Percentiles rank a stretch among this genome's conserved stretches.
Conservation (phyloP, 164 flowering plant species). For the Nymphaea colorata region DNA sequence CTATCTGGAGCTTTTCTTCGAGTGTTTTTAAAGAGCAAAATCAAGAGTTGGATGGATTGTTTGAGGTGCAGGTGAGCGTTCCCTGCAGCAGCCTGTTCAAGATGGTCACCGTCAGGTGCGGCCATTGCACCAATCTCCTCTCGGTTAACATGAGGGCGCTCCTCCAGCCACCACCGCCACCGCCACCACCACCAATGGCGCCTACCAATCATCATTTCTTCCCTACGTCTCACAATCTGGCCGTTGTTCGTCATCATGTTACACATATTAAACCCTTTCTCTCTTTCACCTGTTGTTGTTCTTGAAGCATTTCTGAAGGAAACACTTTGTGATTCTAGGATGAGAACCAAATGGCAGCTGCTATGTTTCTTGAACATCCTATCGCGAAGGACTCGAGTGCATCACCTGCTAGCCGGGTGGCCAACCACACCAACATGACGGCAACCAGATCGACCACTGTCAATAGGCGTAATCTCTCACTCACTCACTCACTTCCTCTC, state of each 20-base stretch:
- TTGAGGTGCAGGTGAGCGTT: conserved; percentile 64
- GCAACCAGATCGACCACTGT: background rate
- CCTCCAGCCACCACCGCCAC: conserved; percentile 34
- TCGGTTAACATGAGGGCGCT: conserved; percentile 85
- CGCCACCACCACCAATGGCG: conserved; percentile 47
- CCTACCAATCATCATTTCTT: conserved; percentile 29
- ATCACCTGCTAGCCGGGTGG: background rate
- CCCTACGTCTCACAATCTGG: conserved; percentile 13
- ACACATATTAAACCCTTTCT: background rate
- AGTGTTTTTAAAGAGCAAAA: background rate
- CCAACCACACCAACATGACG: background rate
- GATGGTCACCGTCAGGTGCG: conserved; percentile 96
- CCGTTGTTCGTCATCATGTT: no score
- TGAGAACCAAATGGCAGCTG: background rate
- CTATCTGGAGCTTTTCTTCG: no score
- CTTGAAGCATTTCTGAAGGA: background rate
- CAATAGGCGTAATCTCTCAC: background rate
- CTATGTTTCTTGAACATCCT: background rate
- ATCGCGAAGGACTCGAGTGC: background rate
- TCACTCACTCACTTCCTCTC: background rate
- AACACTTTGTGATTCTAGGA: background rate
- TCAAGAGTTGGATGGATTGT: background rate
- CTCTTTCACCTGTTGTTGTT: background rate
- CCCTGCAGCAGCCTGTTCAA: conserved; percentile 81
- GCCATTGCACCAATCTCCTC: conserved; percentile 87